Evolutionary conservation across 768 basidiomycete genomes (phyloP).

Genomic region (Boletus sp.): DNA sequence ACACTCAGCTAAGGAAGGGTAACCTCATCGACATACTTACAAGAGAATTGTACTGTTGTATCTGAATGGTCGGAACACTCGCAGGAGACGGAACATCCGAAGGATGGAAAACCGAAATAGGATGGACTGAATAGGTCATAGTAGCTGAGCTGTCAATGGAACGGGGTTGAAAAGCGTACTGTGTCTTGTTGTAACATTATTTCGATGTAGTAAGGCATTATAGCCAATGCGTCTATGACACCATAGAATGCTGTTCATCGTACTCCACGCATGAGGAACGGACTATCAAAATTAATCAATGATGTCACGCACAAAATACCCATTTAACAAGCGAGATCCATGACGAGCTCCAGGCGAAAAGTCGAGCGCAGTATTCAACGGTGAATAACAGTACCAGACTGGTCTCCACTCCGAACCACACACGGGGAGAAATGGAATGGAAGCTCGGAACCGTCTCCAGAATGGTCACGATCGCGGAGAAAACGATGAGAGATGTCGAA

Average conservation of each 20-base stretch:
- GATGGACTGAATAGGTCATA: slow-evolving; percentile 51
- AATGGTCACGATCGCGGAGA: slow-evolving; percentile 73
- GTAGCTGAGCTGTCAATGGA: neutral
- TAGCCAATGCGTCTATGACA: slow-evolving; percentile 80
- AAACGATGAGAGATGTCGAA: slow-evolving; percentile 66
- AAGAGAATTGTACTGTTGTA: slow-evolving; percentile 80
- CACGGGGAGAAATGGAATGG: slow-evolving; percentile 60
- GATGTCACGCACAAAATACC: slow-evolving; percentile 55
- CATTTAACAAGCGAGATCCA: slow-evolving; percentile 61
- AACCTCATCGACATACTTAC: slow-evolving; percentile 40
- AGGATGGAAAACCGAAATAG: slow-evolving; percentile 90
- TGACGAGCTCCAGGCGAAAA: slow-evolving; percentile 70
- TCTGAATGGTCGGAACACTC: slow-evolving; percentile 88
- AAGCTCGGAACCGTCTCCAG: slow-evolving; percentile 78
- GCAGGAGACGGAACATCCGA: slow-evolving; percentile 81
- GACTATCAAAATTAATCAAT: neutral
- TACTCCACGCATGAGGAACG: neutral
- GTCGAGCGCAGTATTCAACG: slow-evolving; percentile 72
- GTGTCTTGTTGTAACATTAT: slow-evolving; percentile 82
- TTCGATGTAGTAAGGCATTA: slow-evolving; percentile 88
- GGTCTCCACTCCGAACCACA: slow-evolving; percentile 89
- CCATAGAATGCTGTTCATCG: slow-evolving; percentile 67
- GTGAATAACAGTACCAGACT: slow-evolving; percentile 82
- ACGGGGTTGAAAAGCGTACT: slow-evolving; percentile 39
- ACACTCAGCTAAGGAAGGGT: neutral